phyloP scores from a whole-genome alignment of 2,329 filamentous ascomycete species.

The Colletotrichum eleusines region DNA sequence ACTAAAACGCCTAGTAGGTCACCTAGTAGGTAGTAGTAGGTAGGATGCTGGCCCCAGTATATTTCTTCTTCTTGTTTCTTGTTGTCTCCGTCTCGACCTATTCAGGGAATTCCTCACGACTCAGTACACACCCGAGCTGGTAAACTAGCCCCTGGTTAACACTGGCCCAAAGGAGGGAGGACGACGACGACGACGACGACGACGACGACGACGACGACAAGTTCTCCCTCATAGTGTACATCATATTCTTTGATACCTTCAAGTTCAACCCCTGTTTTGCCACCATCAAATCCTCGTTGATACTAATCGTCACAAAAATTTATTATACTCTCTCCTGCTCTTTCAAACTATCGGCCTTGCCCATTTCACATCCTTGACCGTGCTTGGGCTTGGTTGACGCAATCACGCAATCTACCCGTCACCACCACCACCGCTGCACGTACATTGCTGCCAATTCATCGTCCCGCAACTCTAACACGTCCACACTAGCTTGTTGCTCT shows the following conservation, averaged over 20 bases:
- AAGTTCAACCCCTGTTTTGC: background rate
- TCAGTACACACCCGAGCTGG: no score
- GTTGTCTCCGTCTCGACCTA: no score
- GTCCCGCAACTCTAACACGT: conserved; percentile 31
- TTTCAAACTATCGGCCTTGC: background rate
- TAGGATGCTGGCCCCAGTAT: no score
- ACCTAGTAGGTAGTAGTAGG: no score
- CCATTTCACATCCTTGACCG: background rate
- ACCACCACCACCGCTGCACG: conserved; percentile 16
- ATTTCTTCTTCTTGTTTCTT: background rate
- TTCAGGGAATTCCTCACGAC: background rate
- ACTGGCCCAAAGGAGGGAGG: no score
- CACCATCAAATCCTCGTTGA: background rate
- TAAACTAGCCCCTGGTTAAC: no score
- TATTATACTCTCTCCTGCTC: no score
- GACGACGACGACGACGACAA: no score
- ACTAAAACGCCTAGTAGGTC: no score
- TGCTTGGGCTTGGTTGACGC: background rate
- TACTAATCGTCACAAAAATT: no score
- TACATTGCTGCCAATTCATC: conserved; percentile 25
- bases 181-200: no score
- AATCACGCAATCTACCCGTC: background rate
- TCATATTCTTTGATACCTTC: background rate
- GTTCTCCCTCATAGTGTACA: background rate
- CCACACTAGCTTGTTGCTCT: background rate